Base-by-base conservation (phyloP, 2,329 filamentous ascomycete genomes). In the Camillea tinctor region DNA sequence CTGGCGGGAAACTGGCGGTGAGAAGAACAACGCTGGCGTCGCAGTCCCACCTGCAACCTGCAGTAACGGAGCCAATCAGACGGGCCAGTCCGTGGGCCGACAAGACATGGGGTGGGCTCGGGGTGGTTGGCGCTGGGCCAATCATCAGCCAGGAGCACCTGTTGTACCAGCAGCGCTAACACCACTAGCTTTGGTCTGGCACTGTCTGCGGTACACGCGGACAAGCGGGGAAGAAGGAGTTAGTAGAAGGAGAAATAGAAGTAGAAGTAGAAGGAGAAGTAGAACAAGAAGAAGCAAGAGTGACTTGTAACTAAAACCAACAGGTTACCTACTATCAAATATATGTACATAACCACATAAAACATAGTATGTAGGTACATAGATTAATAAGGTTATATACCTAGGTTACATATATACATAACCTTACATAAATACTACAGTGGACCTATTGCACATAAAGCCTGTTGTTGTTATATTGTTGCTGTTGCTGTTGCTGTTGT, bases 1-100 rank as follows among this genome's bases (percentile, higher is more conserved):
- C 60, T 66, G 61, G 66, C 69, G 66, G 70, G 67, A 70, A 71
- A 72, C 69, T 72, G 70, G 70, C 70, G 70, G 70, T 72, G 70
- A 71, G 68, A 63, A 68, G 64, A 66, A 66, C 68, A 69, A 69
- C 66, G 69, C 66, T 71, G 69, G 69, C 69, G 69, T 70, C 62
- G 66, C 61, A 64, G 67, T 69, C 70, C 70, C 70, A 71, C 70
- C 69, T 72, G 67, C 70, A 69, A 66, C 64, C 66, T 72, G 70
- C 69, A 72, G 56, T 44, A 48, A 53, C 40, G 57, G 36, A 44
- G 36, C 70, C 69, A 72, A 71, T 71, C 65, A 65, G 60, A 21
- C 22, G 36, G 50, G 36, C 22, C 5, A 44, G 19, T 5, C n/a
- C 11, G 61, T 66, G 66, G 65, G 63, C 62, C 60, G 62, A 59